phyloP scores from a whole-genome alignment of 305 asterid genomes.

The Lippia alba region DNA sequence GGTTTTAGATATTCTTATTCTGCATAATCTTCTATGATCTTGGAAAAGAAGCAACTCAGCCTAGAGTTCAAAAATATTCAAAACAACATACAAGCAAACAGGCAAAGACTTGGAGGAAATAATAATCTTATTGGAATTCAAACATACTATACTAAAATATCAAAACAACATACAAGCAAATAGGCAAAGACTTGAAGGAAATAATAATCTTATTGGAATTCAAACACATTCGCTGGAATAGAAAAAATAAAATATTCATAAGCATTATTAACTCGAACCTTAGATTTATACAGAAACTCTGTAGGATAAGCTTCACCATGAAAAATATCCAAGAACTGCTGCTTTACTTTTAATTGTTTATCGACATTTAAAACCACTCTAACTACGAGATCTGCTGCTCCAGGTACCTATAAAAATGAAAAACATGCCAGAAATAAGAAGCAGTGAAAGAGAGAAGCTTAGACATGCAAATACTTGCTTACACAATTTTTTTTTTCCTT shows the following conservation, averaged over 20 bases:
- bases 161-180: conserved; percentile 13
- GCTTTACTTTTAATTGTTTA: conserved; percentile 65
- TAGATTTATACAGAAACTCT: conserved; percentile 73
- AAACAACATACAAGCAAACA: conserved; percentile 12
- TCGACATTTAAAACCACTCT: conserved; percentile 67
- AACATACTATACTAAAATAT: conserved; percentile 1
- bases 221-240: conserved; percentile 8
- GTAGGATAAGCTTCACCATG: conserved; percentile 60
- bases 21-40: background rate
- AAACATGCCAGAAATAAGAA: conserved; percentile 20
- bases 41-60: conserved; percentile 3
- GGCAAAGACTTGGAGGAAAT: conserved; percentile 19
- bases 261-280: conserved; percentile 50
- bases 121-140: conserved; percentile 16
- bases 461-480: background rate
- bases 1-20: background rate
- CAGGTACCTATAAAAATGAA: conserved; percentile 58
- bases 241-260: conserved; percentile 15
- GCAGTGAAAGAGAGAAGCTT: background rate
- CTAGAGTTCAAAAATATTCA: conserved; percentile 14
- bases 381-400: conserved; percentile 64
- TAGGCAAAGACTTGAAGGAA: conserved; percentile 20
- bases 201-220: conserved; percentile 15
- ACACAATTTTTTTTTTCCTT: background rate
- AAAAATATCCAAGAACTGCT: conserved; percentile 64